Evolutionary conservation across 2,329 filamentous ascomycete species (phyloP), one percentile per base, ranked within the genome.

Genomic region (Fonsecaea erecta): DNA sequence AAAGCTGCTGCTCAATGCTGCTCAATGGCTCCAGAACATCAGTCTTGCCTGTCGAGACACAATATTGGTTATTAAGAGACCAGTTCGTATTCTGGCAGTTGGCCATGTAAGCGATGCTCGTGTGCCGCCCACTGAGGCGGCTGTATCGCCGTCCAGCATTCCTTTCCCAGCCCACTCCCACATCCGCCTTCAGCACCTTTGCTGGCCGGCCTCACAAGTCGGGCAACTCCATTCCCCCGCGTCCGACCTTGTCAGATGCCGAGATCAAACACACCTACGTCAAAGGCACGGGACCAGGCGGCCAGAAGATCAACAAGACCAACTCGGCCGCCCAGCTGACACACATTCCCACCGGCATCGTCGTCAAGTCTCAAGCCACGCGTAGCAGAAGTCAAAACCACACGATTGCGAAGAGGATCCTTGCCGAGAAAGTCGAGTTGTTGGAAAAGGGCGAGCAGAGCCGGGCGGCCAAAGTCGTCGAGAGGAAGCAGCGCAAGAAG

Each of bases 291-390:
- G 95, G 95, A 1, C 94, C 95, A 0, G 95, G 95, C 26, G 95
- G 95, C 0, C 95, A 99, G 76, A 97, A 97, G 77, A 98, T 98
- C 90, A 99, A 99, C 80, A 99, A 99, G 86, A 99, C 95, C 28
- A 93, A 89, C 70, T 97, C 92, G 0, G 94, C 94, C 40, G 94
- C 97, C 1, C 95, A 99, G 76, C 83, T 99, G 37, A 95, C 90
- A 71, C 95, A 99, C 77, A 80, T 90, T 16, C 92, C 94, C 5
- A 96, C 93, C 0, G 94, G 94, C 67, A 87, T 97, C 60, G 93
- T 98, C 14, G 86, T 99, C 68, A 99, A 99, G 80, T 94, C 88
- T 62, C 95, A 99, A 79, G 92, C 90, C 21, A 98, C 95, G 8
- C 88, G 95, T 54, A 96, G 91, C 1, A 87, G 92, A 18, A 86